Evolutionary conservation across 2,329 filamentous ascomycete species (phyloP).

Genomic region (Apiospora koreana): DNA sequence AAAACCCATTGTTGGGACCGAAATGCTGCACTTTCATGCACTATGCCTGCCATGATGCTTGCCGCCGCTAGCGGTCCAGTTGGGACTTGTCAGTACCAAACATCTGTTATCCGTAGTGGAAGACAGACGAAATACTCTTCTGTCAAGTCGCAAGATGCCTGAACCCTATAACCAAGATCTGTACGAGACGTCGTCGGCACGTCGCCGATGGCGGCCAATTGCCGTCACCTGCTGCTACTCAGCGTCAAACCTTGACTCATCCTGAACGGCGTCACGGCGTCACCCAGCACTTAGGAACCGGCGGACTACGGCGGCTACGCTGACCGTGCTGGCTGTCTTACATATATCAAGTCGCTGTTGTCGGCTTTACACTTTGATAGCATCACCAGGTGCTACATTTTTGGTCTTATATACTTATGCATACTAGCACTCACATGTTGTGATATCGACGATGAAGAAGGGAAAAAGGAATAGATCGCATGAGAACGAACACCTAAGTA

Average conservation of each 20-base stretch:
- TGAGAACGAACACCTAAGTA: not conserved
- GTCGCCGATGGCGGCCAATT: not conserved
- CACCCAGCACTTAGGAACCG: not conserved
- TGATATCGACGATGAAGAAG: not conserved
- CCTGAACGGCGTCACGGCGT: not conserved
- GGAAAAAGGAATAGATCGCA: not conserved
- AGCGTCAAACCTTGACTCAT: not conserved
- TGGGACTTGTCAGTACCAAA: no score
- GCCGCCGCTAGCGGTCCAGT: not conserved
- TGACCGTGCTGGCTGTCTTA: not conserved
- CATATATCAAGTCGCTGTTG: not conserved
- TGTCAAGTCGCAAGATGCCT: no score
- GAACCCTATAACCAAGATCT: no score
- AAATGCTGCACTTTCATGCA: no score
- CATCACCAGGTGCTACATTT: not conserved
- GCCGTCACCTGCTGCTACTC: not conserved
- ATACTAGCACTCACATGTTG: not conserved
- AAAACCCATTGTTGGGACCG: not conserved
- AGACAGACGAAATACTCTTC: no score
- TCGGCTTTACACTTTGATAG: not conserved
- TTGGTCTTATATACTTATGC: not conserved
- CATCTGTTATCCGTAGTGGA: no score
- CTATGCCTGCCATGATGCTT: not conserved
- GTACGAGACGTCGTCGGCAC: no score
- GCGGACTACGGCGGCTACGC: not conserved